Evolutionary conservation across 768 basidiomycete species (phyloP), one percentile per base, ranked within the genome.

Genomic region (Trametes cingulata): DNA sequence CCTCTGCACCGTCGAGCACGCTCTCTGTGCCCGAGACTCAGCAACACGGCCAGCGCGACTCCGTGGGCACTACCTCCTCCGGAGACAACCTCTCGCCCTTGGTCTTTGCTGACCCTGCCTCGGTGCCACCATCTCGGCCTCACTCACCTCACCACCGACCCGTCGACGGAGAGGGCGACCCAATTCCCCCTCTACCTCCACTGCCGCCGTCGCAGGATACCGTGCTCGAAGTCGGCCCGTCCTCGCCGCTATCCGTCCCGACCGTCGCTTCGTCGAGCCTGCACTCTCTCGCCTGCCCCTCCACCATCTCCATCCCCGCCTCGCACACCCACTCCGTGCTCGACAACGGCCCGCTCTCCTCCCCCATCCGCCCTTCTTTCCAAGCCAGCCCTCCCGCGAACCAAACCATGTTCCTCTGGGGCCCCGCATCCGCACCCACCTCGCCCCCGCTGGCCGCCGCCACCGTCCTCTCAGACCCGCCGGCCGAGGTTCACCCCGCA

Each of bases 1-100:
- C 64, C 39, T 69, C 70, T 17, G 51, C 69, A 17, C 50, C 69
- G 7, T 57, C 68, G n/a, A 65, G 61, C 52, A 60, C 57, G 1
- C 45, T 58, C 6, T 56, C 66, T 22, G 53, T 42, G 19, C 20
- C 36, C 20, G 60, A 37, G 22, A 25, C 20, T 19, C 36, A n/a
- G n/a, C n/a, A 27, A 20, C 50, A 40, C 37, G 39, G 36, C 8
- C 40, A 37, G 24, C 65, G 56, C 8, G 62, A 63, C 8, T 63
- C 62, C 19, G 52, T 59, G 35, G 45, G 29, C 7, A 54, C 51
- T 8, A 35, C 33, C 12, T 43, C 40, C 19, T 52, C 52, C 3
- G 56, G 48, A 10, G 53, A 61, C 40, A 64, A 56, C 52, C 60
- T 51, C 24, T 62, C 66, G 4, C 66, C 66, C 15, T 51, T 67